A percentile compares a stretch with the other conserved stretches of the same genome.
Evolutionary conservation across 805 yeast species (phyloP).

Genomic region (Naumovozyma castellii): DNA sequence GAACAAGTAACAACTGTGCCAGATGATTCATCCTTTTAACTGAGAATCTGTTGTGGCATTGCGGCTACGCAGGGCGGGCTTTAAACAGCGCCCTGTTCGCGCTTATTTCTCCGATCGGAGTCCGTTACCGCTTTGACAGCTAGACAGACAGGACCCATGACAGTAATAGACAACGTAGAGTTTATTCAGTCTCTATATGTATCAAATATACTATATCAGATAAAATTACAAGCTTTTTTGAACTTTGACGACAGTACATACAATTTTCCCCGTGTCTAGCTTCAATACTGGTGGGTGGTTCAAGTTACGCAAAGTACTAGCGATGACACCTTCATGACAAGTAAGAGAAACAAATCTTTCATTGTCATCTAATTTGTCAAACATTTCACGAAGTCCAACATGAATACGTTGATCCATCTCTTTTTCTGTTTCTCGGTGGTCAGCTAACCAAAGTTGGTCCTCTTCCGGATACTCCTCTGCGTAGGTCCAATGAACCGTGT

Average conservation of each 20-base stretch:
- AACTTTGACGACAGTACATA: constrained; percentile 43
- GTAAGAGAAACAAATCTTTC: constrained; percentile 38
- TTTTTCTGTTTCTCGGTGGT: constrained; percentile 39
- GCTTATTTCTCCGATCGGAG: not conserved
- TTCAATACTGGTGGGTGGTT: constrained; percentile 47
- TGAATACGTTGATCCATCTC: constrained; percentile 40
- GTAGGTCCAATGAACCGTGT: constrained; percentile 37
- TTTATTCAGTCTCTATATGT: too few species aligned
- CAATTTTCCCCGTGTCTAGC: constrained; percentile 56
- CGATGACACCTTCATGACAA: constrained; percentile 54
- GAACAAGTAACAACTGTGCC: not conserved
- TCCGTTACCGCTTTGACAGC: not conserved
- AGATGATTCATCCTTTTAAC: not conserved
- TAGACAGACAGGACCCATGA: too few species aligned
- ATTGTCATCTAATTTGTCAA: constrained; percentile 28
- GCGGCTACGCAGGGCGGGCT: too few species aligned
- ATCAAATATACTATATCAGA: too few species aligned
- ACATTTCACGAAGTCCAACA: constrained; percentile 33
- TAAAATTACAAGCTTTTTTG: too few species aligned
- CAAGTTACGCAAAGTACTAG: constrained; percentile 40
- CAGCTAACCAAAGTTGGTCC: constrained; percentile 38
- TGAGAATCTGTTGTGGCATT: too few species aligned
- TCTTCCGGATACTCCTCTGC: constrained; percentile 39
- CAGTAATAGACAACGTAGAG: not conserved
- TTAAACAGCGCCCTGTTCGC: not conserved